Percentiles rank a stretch among this genome's conserved stretches.
These are phyloP conservation scores for Hyaloperonospora brassicae DNA, from an alignment of 352 stramenopile species.

Conservation along the genomic window DNA sequence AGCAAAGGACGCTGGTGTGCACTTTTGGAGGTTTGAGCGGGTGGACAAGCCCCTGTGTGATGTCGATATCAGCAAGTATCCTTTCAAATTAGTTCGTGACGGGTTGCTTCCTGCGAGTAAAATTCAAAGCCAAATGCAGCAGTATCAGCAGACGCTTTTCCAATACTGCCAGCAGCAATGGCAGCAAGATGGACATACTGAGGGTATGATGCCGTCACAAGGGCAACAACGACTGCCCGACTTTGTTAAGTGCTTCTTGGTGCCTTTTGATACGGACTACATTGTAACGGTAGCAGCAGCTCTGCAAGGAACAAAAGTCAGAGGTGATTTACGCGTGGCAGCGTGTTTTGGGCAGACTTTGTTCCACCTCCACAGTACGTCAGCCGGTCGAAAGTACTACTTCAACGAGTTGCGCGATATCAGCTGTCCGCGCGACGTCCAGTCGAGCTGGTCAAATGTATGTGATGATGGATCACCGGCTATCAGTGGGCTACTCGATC, in stretches of 20 bases:
- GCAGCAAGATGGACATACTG: not conserved
- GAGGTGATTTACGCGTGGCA: not conserved
- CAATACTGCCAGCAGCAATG: not conserved
- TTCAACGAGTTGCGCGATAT: not conserved
- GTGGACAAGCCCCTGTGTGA: not conserved
- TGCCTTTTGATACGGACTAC: not conserved
- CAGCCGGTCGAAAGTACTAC: not conserved
- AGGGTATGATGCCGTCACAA: not conserved
- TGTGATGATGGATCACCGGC: not conserved
- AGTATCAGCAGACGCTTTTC: not conserved
- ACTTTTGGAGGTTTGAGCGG: not conserved
- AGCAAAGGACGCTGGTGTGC: not conserved
- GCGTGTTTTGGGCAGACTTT: not conserved
- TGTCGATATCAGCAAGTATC: not conserved
- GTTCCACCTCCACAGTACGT: not conserved
- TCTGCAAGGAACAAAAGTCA: not conserved
- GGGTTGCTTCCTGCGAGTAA: not conserved
- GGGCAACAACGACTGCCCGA: not conserved
- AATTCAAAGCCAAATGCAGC: not conserved
- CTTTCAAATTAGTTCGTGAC: not conserved
- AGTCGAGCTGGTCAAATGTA: conserved; percentile 1
- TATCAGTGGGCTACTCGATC: not conserved
- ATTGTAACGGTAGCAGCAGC: not conserved
- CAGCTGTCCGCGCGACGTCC: not conserved
- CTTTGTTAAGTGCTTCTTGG: not conserved